Base-by-base conservation (phyloP, 306 rosid genomes). In the Quercus agrifolia region DNA sequence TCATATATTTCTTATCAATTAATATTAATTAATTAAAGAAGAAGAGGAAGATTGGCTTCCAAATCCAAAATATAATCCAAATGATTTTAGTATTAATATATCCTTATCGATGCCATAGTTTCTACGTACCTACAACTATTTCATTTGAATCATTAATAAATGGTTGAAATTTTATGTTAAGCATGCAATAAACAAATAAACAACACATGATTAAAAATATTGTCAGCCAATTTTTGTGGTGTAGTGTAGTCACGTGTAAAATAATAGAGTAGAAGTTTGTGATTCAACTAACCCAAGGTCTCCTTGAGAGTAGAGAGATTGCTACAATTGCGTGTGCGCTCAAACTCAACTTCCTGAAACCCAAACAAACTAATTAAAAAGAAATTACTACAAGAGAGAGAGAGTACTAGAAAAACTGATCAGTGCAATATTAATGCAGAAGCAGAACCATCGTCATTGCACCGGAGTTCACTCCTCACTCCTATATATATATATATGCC, bases 281-380 rank as follows among this genome's bases (percentile, higher is more conserved):
- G 90, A 52, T 77, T 82, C 63, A 89, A 88, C 96, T 85, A 89
- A 80, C 87, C 66, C 18, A 13, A 13, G 61, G 51, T 72, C 4
- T 31, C 52, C 31, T 58, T 10, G 15, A 66, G 33, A 63, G 80
- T 85, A 64, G 90, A 85, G 87, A 70, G 80, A 78, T 73, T 75
- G 86, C 59, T 44, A 63, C 54, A 73, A 6, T 58, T 78, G 66
- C 78, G 54, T 46, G 76, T 73, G 68, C 0, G 46, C 46, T 41
- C 12, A 41, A 8, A 41, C 70, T 77, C 57, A 31, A 6, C 73
- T 66, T 13, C 70, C 27, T 52, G 13, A 69, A 49, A 5, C 56
- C 30, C 31, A 1, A 17, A 17, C 19, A 4, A 18, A 56, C 68
- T 19, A 14, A 23, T 15, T 5, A 33, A 41, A 25, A 62, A 27